Evolutionary conservation across 2,329 filamentous ascomycete species (phyloP).

Genomic region (Phialocephala sp.): DNA sequence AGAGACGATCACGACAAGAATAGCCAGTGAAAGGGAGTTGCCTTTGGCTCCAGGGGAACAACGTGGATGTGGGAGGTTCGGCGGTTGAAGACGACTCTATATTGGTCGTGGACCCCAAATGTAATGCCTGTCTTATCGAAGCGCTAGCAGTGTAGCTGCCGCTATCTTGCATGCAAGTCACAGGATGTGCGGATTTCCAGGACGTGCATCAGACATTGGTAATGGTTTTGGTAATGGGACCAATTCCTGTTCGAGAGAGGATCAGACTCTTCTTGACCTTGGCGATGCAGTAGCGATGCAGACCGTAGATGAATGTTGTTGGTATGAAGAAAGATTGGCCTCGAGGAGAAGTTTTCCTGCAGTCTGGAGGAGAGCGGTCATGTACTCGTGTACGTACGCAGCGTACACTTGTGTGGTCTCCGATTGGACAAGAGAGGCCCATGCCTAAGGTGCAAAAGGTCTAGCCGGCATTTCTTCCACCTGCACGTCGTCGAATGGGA

Average conservation of each 20-base stretch:
- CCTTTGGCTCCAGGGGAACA: conserved; percentile 17
- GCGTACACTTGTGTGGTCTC: neutral
- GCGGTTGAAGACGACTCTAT: conserved; percentile 37
- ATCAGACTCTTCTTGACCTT: neutral
- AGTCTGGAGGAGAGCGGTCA: neutral
- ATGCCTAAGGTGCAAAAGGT: conserved; percentile 4
- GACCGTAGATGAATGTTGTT: neutral
- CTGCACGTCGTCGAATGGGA: conserved; percentile 26
- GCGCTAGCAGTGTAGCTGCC: conserved; percentile 34
- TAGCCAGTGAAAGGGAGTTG: conserved; percentile 30
- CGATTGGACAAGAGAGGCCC: neutral
- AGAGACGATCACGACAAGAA: conserved; percentile 23
- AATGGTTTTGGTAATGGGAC: conserved; percentile 10
- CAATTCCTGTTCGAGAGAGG: conserved; percentile 5
- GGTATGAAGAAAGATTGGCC: conserved; percentile 7
- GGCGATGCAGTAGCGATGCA: conserved; percentile 7
- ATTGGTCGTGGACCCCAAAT: conserved; percentile 35
- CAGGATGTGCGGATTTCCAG: conserved; percentile 24
- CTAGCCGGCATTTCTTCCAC: conserved; percentile 12
- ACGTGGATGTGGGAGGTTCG: conserved; percentile 23
- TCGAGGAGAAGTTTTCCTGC: neutral
- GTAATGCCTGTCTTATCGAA: conserved; percentile 35
- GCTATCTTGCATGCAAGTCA: conserved; percentile 36
- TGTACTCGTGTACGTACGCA: neutral
- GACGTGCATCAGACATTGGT: conserved; percentile 20